These are phyloP conservation scores for Trichoderma asperelloides DNA, from an alignment of 495 filamentous ascomycete genomes.

Conservation along the genomic window DNA sequence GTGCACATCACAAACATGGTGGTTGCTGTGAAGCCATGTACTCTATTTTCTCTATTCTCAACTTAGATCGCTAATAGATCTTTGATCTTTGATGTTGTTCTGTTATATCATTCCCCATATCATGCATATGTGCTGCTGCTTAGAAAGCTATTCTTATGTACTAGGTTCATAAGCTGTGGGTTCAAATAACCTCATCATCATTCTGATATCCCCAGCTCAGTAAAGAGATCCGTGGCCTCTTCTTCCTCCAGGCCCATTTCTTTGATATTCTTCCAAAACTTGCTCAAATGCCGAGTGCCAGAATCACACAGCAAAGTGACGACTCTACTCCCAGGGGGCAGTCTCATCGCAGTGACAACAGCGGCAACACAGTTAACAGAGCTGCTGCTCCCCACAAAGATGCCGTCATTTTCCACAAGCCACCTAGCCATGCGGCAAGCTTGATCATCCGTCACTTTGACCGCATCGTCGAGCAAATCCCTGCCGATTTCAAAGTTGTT, in stretches of 20 bases:
- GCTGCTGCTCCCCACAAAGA: constrained; percentile 89
- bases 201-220: constrained; percentile 22
- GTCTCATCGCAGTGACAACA: constrained; percentile 61
- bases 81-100: not conserved
- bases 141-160: not conserved
- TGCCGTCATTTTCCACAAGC: constrained; percentile 91
- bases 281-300: constrained; percentile 82
- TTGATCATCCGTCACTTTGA: constrained; percentile 86
- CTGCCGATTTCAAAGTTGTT: constrained; percentile 84
- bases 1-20: not conserved
- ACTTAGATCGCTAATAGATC: constrained; percentile 10
- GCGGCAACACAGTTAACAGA: constrained; percentile 95
- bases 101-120: constrained; percentile 8
- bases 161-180: not conserved
- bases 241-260: constrained; percentile 53
- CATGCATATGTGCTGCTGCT: not conserved
- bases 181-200: not conserved
- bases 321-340: constrained; percentile 62
- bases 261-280: constrained; percentile 83
- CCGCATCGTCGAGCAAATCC: constrained; percentile 77
- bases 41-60: not conserved
- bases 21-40: constrained; percentile 15
- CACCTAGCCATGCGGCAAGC: constrained; percentile 87
- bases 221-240: constrained; percentile 27
- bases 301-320: constrained; percentile 91